Evolutionary conservation across 345 rosid species (phyloP), one percentile per base, ranked within the genome.

Genomic region (Garcia nutans): DNA sequence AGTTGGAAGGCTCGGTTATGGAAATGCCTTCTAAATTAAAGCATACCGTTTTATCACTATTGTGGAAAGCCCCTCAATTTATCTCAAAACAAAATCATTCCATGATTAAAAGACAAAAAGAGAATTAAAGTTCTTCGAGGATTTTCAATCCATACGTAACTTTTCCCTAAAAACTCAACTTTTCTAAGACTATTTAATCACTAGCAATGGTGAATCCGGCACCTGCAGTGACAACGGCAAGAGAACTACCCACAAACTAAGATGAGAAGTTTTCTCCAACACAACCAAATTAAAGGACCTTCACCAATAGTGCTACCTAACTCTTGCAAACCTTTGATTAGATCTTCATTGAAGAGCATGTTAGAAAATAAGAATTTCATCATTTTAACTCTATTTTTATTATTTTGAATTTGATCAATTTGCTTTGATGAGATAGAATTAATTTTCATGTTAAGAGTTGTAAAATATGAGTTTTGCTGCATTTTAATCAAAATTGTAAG

Each of bases 301-400:
- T 10, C 52, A 26, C 79, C 76, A 1, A 50, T 5, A 6, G 12
- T 26, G 16, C 31, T 28, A 7, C 31, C 68, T 28, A 86, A 71
- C 33, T 78, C 76, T 52, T 82, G 69, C 76, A 85, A 62, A 26
- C 75, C 86, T 55, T 79, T 68, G 70, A 87, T 83, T 12, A 87
- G 54, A 77, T 89, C 88, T 78, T 89, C 92, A 44, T 82, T 85
- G 24, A 93, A 74, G 28, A 81, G 65, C 57, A 80, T 65, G 74
- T 92, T 88, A 19, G 94, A 90, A 41, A 90, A 28, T 88, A 80
- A 92, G 72, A 74, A 84, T 79, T 73, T 84, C 84, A 24, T 86
- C 89, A 33, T 84, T 28, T 28, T 28, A 28, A 28, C 31, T 28
- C 31, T 28, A 28, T 28, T 28, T 28, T 28, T 28, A 28, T 28